These are phyloP conservation scores for Tephrocybe rancida DNA, from an alignment of 768 basidiomycete species.

Conservation along the genomic window DNA sequence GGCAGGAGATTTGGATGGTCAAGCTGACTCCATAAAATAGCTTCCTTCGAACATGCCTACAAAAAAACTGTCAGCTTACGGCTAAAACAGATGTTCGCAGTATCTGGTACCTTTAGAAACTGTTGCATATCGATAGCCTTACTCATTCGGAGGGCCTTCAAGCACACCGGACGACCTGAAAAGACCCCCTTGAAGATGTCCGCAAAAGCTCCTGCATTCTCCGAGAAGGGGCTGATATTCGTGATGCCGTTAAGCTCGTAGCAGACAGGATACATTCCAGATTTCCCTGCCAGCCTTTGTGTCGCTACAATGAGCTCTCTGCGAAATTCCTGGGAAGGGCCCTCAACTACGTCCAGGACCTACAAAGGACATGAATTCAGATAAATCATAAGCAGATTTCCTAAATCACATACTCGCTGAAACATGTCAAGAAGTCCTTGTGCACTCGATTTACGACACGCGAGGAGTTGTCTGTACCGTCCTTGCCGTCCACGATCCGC, in stretches of 20 bases:
- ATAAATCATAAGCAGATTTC: too few relatives aligned
- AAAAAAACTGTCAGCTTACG: not conserved
- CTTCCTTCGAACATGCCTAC: too few relatives aligned
- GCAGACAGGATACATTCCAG: not conserved
- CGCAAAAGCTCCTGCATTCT: not conserved
- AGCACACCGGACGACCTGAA: not conserved
- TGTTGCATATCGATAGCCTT: not conserved
- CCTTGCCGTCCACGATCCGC: not conserved
- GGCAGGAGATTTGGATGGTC: too few relatives aligned
- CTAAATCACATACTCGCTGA: too few relatives aligned
- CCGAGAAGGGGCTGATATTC: not conserved
- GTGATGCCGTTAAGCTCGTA: not conserved
- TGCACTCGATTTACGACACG: not conserved
- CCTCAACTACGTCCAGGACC: not conserved
- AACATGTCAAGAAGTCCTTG: too few relatives aligned
- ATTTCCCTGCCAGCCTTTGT: not conserved
- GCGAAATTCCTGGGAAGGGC: not conserved
- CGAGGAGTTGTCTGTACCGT: not conserved
- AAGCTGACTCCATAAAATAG: not conserved
- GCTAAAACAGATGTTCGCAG: too few relatives aligned
- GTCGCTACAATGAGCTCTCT: not conserved
- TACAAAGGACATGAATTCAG: not conserved
- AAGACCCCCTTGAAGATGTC: not conserved
- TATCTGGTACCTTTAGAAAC: not conserved
- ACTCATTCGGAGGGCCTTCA: not conserved